Percentiles rank a stretch among this genome's conserved stretches.
These are phyloP conservation scores for Candolleomyces aberdarensis DNA, from an alignment of 768 basidiomycete species.

Conservation along the genomic window DNA sequence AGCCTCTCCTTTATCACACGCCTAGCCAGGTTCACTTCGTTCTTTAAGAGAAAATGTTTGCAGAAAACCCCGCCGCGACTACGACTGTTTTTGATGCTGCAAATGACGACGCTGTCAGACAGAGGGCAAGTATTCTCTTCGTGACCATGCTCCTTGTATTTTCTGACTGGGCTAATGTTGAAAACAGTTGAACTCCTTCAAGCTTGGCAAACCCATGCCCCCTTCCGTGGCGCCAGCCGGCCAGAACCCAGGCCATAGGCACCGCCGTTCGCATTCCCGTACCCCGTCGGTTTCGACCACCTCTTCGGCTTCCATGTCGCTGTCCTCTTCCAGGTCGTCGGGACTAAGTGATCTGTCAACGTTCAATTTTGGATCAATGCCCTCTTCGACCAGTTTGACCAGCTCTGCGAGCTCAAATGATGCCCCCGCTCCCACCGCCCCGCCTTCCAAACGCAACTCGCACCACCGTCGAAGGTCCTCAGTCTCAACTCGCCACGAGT, in stretches of 20 bases:
- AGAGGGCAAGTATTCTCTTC: constrained; percentile 31
- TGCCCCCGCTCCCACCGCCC: constrained; percentile 17
- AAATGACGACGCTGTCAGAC: constrained; percentile 38
- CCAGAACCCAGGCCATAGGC: constrained; percentile 46
- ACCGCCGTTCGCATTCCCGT: constrained; percentile 65
- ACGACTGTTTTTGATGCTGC: constrained; percentile 23
- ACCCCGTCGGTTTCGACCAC: constrained; percentile 54
- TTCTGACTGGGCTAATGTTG: background rate
- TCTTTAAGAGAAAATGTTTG: constrained; percentile 22
- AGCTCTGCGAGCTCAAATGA: constrained; percentile 12
- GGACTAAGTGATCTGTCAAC: constrained; percentile 20
- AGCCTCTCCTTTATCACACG: constrained; percentile 20
- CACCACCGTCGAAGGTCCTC: constrained; percentile 85
- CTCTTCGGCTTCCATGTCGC: constrained; percentile 37
- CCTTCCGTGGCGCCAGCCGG: constrained; percentile 27
- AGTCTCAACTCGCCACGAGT: constrained; percentile 87
- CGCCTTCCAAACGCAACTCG: constrained; percentile 62
- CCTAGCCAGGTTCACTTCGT: constrained; percentile 29
- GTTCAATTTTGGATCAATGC: constrained; percentile 17
- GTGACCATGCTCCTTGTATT: constrained; percentile 2
- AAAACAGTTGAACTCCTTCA: constrained; percentile 69
- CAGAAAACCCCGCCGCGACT: constrained; percentile 22
- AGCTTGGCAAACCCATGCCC: constrained; percentile 52
- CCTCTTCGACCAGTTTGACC: background rate
- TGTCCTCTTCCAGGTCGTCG: constrained; percentile 31